phyloP scores from a whole-genome alignment of 352 stramenopile species.

The Phytopythium cucurbitacearum region DNA sequence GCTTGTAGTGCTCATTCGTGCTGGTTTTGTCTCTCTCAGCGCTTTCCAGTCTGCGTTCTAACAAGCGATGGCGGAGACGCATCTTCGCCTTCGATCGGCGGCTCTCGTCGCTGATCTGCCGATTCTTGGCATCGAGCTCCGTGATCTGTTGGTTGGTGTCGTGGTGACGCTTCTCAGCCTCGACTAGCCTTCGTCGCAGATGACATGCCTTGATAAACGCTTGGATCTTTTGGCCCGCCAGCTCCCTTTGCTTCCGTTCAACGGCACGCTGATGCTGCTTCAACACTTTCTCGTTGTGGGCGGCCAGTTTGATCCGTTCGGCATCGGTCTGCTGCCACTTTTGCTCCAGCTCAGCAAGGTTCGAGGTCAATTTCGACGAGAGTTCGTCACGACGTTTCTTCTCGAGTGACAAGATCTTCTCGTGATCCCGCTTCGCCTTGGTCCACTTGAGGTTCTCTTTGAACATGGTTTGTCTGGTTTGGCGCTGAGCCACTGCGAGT shows the following conservation, averaged over 20 bases:
- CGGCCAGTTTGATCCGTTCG: constrained; percentile 19
- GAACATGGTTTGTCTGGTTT: constrained; percentile 33
- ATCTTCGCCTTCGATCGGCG: too few species aligned
- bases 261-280: constrained; percentile 21
- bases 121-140: constrained; percentile 9
- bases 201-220: constrained; percentile 27
- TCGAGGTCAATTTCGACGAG: constrained; percentile 23
- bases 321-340: constrained; percentile 33
- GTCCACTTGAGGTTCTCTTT: constrained; percentile 39
- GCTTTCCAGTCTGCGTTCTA: constrained; percentile 1
- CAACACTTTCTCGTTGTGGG: constrained; percentile 23
- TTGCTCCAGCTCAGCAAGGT: constrained; percentile 29
- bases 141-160: constrained; percentile 10
- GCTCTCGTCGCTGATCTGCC: not conserved
- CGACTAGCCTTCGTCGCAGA: constrained; percentile 25
- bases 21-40: constrained; percentile 6
- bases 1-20: constrained; percentile 1
- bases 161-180: constrained; percentile 14
- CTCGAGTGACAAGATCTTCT: constrained; percentile 33
- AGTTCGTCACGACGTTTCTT: constrained; percentile 26
- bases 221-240: constrained; percentile 33
- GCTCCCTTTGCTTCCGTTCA: constrained; percentile 14
- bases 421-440: constrained; percentile 39
- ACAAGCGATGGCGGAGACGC: not conserved
- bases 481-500: constrained; percentile 25